Evolutionary conservation across 352 stramenopile species (phyloP).

Genomic region (Ophiocytium majus): DNA sequence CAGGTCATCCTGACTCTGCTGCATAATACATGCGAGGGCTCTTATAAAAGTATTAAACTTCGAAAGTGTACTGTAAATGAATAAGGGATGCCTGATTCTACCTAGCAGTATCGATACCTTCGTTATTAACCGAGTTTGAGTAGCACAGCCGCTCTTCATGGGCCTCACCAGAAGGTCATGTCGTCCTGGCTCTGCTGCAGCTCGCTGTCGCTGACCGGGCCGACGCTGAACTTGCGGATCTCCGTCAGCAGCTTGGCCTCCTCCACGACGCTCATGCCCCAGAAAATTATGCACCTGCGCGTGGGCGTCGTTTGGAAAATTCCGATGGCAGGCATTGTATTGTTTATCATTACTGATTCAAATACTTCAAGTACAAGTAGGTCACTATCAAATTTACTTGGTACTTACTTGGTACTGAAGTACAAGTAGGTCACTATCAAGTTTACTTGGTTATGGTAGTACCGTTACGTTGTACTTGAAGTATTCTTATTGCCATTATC

Average conservation of each 20-base stretch:
- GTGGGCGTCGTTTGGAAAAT: not conserved
- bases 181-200: slow-evolving; percentile 20
- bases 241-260: slow-evolving; percentile 1
- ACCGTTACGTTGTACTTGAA: no score
- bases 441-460: not conserved
- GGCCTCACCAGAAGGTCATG: slow-evolving; percentile 23
- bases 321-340: not conserved
- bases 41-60: no score
- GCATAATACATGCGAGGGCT: no score
- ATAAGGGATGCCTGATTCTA: no score
- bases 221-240: slow-evolving; percentile 24
- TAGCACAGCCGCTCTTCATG: no score
- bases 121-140: no score
- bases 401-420: not conserved
- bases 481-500: no score
- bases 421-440: not conserved
- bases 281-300: slow-evolving; percentile 26
- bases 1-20: no score
- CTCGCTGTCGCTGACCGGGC: slow-evolving; percentile 3
- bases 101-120: no score
- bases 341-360: not conserved
- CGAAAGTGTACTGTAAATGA: no score
- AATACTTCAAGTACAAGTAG: not conserved
- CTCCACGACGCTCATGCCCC: slow-evolving; percentile 20
- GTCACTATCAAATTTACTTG: not conserved